Evolutionary conservation across 495 filamentous ascomycete genomes (phyloP).

Genomic region (Penicillium cinerascens): DNA sequence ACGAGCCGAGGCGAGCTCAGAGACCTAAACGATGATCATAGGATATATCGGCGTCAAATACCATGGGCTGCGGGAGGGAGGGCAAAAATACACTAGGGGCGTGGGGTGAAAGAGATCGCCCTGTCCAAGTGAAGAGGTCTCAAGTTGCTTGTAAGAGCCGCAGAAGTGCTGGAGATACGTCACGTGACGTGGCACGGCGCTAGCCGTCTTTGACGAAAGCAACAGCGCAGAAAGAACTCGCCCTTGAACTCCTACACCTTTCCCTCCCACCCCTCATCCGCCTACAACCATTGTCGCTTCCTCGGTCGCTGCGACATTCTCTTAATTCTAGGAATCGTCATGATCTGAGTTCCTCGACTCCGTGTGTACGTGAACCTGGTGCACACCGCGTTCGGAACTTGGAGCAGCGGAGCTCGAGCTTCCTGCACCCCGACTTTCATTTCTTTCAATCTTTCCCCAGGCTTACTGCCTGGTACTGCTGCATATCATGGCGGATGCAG

Average conservation of each 20-base stretch:
- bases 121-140: constrained; percentile 2
- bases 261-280: constrained; percentile 5
- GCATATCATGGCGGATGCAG: constrained; percentile 67
- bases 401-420: constrained; percentile 10
- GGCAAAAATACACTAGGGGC: not conserved
- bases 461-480: constrained; percentile 7
- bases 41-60: not conserved
- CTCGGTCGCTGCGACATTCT: not conserved
- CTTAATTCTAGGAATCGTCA: constrained; percentile 11
- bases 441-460: constrained; percentile 7
- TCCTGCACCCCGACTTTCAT: not conserved
- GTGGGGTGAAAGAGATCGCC: not conserved
- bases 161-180: not conserved
- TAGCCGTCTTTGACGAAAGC: constrained; percentile 16
- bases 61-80: not conserved
- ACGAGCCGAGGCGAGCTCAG: constrained; percentile 11
- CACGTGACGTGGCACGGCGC: constrained; percentile 14
- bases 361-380: constrained; percentile 22
- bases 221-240: constrained; percentile 20
- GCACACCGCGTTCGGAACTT: constrained; percentile 14
- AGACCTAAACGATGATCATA: constrained; percentile 3
- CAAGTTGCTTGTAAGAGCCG: not conserved
- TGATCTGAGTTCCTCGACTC: constrained; percentile 17
- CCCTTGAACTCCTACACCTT: constrained; percentile 12
- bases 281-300: constrained; percentile 1